These are phyloP conservation scores for Clavispora santaluciae DNA, from an alignment of 805 yeast species.

Conservation along the genomic window DNA sequence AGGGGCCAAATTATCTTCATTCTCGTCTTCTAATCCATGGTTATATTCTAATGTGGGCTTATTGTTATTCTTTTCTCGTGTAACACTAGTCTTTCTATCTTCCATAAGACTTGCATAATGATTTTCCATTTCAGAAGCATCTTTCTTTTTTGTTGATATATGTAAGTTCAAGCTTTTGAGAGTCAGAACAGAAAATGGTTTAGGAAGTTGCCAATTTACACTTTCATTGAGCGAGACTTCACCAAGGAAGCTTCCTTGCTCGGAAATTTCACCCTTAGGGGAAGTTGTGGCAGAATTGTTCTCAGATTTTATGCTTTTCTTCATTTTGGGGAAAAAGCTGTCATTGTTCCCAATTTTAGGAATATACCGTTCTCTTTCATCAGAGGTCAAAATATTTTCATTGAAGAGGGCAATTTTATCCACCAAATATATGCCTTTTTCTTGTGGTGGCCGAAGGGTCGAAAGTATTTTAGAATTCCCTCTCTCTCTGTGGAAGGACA, in stretches of 20 bases:
- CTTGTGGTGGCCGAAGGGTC: constrained; percentile 12
- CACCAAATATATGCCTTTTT: constrained; percentile 8
- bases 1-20: not conserved
- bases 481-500: too few species aligned
- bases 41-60: not conserved
- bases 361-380: not conserved
- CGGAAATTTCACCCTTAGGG: not conserved
- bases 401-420: constrained; percentile 13
- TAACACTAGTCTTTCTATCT: too few species aligned
- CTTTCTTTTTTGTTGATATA: not conserved
- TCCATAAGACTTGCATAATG: not conserved
- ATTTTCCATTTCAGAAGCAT: not conserved
- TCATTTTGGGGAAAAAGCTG: not conserved
- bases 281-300: not conserved
- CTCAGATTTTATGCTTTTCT: not conserved
- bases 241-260: too few species aligned
- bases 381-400: not conserved
- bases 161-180: constrained; percentile 23
- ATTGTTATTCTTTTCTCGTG: too few species aligned
- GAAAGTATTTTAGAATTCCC: constrained; percentile 1
- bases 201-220: constrained; percentile 21
- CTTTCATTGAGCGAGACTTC: too few species aligned
- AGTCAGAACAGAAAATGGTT: constrained; percentile 28
- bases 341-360: not conserved
- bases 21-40: not conserved